Base-by-base conservation (phyloP, 2,329 filamentous ascomycete species). In the Ophiostoma populinum region DNA sequence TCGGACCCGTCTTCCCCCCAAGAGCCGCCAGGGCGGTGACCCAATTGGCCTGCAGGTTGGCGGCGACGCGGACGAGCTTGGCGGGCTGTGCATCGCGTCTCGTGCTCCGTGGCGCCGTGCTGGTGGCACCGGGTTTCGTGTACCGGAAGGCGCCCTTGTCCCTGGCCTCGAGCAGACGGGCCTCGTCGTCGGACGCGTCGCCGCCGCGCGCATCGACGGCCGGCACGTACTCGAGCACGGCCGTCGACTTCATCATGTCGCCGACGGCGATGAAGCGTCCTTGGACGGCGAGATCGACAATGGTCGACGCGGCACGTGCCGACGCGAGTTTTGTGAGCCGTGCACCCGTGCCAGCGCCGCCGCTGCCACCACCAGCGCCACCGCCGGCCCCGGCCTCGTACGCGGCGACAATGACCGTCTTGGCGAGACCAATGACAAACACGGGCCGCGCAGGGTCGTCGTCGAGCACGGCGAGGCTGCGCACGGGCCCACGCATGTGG, bases 171-270 rank as follows among this genome's bases (percentile, higher is more conserved):
- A 19, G 13, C 7, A 32, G 11, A 9, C 16, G 20, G 20, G 30
- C 7, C 2, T 19, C 13, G 8, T 24, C 57, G 17, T 40, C 27
- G n/a, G 13, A 17, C 7, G 26, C 19, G 1, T 16, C 18, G 11
- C 12, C 12, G 13, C n/a, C 10, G 18, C 38, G n/a, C 6, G 36
- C 36, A 7, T 26, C 27, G n/a, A 31, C 17, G 7, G 63, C 66
- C 3, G 65, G 64, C 0, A 64, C 60, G 49, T 78, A 90, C 49
- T 90, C 65, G 7, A 94, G 62, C 6, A 95, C 59, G 1, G 79
- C 75, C 17, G 92, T 63, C 2, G 82, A 92, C 57, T 95, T 94
- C 80, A 93, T 94, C 30, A 98, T 59, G 49, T 98, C 90, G 1
- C 78, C 80, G 8, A 95, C 75, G 0, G 80, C 82, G 42, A 98